phyloP scores from a whole-genome alignment of 2,329 filamentous ascomycete genomes.

The Gliomastix tumulicola region DNA sequence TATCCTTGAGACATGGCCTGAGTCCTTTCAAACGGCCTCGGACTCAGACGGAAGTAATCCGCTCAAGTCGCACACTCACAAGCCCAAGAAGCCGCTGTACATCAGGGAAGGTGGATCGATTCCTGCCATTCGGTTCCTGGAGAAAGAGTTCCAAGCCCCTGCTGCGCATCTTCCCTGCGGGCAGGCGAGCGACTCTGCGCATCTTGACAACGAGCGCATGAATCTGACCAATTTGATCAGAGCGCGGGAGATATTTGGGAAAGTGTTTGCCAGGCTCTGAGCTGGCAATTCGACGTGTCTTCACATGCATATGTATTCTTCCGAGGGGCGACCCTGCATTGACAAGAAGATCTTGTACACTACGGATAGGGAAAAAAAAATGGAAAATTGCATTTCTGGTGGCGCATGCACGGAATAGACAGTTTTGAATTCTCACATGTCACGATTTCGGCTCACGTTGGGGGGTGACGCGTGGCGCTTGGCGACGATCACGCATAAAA shows the following conservation, averaged over 20 bases:
- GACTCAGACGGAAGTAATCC: too few species aligned
- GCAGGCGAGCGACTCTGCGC: constrained; percentile 87
- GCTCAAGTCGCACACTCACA: constrained; percentile 10
- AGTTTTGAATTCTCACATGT: too few species aligned
- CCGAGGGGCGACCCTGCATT: too few species aligned
- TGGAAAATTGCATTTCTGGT: too few species aligned
- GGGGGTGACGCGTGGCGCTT: too few species aligned
- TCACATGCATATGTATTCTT: too few species aligned
- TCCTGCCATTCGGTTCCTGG: constrained; percentile 85
- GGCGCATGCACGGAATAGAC: too few species aligned
- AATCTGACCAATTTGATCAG: constrained; percentile 82
- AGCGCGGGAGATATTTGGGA: constrained; percentile 83
- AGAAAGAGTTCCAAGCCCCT: constrained; percentile 87
- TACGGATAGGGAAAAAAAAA: too few species aligned
- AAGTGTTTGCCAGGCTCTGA: constrained; percentile 68
- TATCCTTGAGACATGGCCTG: constrained; percentile 77
- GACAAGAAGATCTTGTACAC: too few species aligned
- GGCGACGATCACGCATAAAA: too few species aligned
- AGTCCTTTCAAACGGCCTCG: constrained; percentile 27
- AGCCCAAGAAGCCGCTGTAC: constrained; percentile 66
- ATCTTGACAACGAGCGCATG: constrained; percentile 93
- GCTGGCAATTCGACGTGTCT: too few species aligned
- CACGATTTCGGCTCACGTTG: too few species aligned
- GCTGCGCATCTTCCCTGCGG: constrained; percentile 92
- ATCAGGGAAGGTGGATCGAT: constrained; percentile 96